A percentile compares a stretch with the other conserved stretches of the same genome.
Evolutionary conservation across 257 asterid genomes (phyloP).

Genomic region (Scutellaria barbata): DNA sequence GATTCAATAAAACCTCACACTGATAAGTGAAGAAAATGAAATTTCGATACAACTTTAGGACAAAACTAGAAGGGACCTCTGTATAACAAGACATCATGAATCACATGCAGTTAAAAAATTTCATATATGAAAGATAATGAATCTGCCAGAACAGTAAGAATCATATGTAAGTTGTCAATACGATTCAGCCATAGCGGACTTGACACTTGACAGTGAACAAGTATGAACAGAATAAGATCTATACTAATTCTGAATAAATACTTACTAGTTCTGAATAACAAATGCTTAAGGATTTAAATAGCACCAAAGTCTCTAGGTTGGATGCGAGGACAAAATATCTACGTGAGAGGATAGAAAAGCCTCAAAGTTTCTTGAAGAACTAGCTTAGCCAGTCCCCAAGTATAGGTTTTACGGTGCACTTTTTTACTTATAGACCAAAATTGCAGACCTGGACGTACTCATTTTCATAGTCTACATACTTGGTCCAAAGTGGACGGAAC

Average conservation of each 20-base stretch:
- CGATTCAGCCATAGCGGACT: slow-evolving; percentile 31
- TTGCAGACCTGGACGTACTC: slow-evolving; percentile 85
- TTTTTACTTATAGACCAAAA: slow-evolving; percentile 60
- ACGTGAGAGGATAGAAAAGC: slow-evolving; percentile 48
- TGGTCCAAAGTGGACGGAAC: slow-evolving; percentile 79
- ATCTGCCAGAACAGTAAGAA: slow-evolving; percentile 14
- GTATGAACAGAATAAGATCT: slow-evolving; percentile 51
- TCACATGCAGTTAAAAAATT: not conserved
- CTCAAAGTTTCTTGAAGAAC: slow-evolving; percentile 37
- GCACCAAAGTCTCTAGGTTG: slow-evolving; percentile 33
- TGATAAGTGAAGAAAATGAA: too few relatives aligned
- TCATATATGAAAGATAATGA: not conserved
- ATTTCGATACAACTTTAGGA: not conserved
- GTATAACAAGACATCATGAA: not conserved
- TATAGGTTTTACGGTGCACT: slow-evolving; percentile 34
- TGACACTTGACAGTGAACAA: slow-evolving; percentile 32
- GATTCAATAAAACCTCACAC: too few relatives aligned
- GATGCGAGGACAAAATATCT: slow-evolving; percentile 37
- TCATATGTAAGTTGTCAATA: not conserved
- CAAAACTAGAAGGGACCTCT: not conserved
- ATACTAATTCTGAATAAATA: slow-evolving; percentile 6
- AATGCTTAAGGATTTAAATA: slow-evolving; percentile 37
- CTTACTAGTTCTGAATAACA: slow-evolving; percentile 26
- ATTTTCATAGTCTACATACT: slow-evolving; percentile 76
- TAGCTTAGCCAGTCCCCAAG: slow-evolving; percentile 42